phyloP scores from a whole-genome alignment of 192 early-diverging fungal genomes.

The Physocladia obscura region DNA sequence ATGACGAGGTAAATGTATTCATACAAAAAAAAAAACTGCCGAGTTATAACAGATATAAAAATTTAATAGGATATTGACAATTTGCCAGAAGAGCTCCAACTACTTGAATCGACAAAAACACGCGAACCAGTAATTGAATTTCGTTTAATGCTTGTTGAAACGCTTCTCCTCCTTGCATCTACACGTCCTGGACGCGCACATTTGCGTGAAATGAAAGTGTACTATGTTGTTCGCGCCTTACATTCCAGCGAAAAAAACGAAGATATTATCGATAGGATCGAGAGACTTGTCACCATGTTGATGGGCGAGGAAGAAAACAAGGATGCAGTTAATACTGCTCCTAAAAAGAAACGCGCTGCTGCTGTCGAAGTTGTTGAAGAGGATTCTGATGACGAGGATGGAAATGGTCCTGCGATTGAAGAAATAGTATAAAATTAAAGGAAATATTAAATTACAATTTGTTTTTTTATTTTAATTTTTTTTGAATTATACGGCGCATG shows the following conservation, averaged over 20 bases:
- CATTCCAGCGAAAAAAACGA: slow-evolving; percentile 77
- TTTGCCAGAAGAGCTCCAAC: slow-evolving; percentile 90
- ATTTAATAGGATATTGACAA: slow-evolving; percentile 81
- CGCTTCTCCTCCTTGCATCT: slow-evolving; percentile 73
- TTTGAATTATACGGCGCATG: not conserved
- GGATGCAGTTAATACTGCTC: not conserved
- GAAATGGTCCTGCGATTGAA: slow-evolving; percentile 34
- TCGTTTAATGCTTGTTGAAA: slow-evolving; percentile 74
- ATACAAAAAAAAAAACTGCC: not conserved
- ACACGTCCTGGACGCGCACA: slow-evolving; percentile 77
- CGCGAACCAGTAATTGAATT: slow-evolving; percentile 79
- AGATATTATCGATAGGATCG: slow-evolving; percentile 66
- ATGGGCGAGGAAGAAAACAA: slow-evolving; percentile 41
- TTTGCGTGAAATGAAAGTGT: slow-evolving; percentile 77
- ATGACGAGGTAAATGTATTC: slow-evolving; percentile 69
- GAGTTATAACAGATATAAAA: not conserved
- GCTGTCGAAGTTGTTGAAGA: slow-evolving; percentile 35
- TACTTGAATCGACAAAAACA: slow-evolving; percentile 77
- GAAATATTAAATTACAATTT: not conserved
- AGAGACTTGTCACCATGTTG: slow-evolving; percentile 81
- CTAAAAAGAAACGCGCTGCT: slow-evolving; percentile 24
- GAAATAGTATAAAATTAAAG: slow-evolving; percentile 18
- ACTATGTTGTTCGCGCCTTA: slow-evolving; percentile 80
- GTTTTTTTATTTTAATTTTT: not conserved
- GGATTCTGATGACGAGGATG: slow-evolving; percentile 24